These are phyloP conservation scores for Chlamydomonas sphaeroides DNA, from an alignment of 139 green algal genomes.

Conservation along the genomic window DNA sequence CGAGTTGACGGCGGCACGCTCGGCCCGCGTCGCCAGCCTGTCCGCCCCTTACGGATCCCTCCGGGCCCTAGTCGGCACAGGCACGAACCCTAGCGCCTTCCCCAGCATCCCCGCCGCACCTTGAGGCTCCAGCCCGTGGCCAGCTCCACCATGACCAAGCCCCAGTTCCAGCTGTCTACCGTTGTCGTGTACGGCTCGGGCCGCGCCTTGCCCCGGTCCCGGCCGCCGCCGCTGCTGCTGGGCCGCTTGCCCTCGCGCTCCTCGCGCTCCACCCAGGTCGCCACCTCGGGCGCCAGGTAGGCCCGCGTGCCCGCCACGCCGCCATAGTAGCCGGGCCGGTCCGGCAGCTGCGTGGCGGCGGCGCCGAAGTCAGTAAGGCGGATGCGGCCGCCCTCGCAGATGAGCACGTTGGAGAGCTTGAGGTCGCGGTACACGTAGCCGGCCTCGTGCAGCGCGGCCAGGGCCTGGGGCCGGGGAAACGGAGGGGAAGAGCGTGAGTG, in stretches of 20 bases:
- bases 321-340: conserved; percentile 5
- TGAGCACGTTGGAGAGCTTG: conserved; percentile 30
- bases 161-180: conserved; percentile 29
- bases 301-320: conserved; percentile 14
- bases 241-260: not conserved
- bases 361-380: conserved; percentile 29
- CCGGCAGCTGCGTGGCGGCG: not conserved
- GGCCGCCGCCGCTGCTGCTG: not conserved
- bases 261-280: conserved; percentile 16
- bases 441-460: conserved; percentile 17
- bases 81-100: too few relatives aligned
- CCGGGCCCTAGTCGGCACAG: too few relatives aligned
- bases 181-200: not conserved
- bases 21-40: too few relatives aligned
- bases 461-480: not conserved
- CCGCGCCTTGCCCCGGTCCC: not conserved
- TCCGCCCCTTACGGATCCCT: too few relatives aligned
- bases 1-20: too few relatives aligned
- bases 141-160: conserved; percentile 34
- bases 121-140: conserved; percentile 24
- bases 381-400: conserved; percentile 25
- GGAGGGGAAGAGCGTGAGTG: not conserved
- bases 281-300: conserved; percentile 36
- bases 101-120: not conserved
- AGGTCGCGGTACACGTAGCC: conserved; percentile 29